Evolutionary conservation across 768 basidiomycete species (phyloP), one percentile per base, ranked within the genome.

Genomic region (Russula sp.): DNA sequence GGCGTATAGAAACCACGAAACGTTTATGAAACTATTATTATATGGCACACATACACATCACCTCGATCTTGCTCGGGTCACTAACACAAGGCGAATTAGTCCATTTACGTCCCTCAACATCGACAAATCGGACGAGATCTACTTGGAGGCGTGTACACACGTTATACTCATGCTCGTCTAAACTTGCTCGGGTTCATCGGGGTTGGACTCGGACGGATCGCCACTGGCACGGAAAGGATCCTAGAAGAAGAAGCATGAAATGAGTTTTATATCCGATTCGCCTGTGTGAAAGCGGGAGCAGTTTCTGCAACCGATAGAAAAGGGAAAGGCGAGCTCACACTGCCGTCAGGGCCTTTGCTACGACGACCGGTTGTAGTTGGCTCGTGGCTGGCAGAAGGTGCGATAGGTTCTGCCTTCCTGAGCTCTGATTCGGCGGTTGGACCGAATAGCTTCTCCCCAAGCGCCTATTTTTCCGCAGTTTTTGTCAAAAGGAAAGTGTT

Each of bases 361-460:
- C 38, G 64, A 36, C 59, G 59, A 38, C 64, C 64, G 11, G 28
- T 18, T 5, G 30, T 32, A 20, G 26, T 10, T 4, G 59, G 54
- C 24, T 38, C 9, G 22, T 18, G 42, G 54, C 30, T 61, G 13
- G 64, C 59, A 11, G 36, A 30, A 36, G 59, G 48, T 9, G n/a
- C n/a, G 40, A 65, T 44, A 1, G 10, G 13, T n/a, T 40, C 16
- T 18, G 64, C 48, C 2, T 51, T 18, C 26, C 0, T 22, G 30
- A 8, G 5, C 40, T 44, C 24, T 14, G 48, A 61, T 28, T 61
- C 64, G 49, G 64, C 59, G 1, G 59, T 56, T 2, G 22, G 3
- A 6, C 64, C 64, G 44, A 61, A 44, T 2, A 65, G 22, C 49
- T 7, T 46, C 18, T 65, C 40, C 16, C 30, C 64, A 30, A 57